These are phyloP conservation scores for Tetracladium setigerum DNA, from an alignment of 495 filamentous ascomycete species.

Conservation along the genomic window DNA sequence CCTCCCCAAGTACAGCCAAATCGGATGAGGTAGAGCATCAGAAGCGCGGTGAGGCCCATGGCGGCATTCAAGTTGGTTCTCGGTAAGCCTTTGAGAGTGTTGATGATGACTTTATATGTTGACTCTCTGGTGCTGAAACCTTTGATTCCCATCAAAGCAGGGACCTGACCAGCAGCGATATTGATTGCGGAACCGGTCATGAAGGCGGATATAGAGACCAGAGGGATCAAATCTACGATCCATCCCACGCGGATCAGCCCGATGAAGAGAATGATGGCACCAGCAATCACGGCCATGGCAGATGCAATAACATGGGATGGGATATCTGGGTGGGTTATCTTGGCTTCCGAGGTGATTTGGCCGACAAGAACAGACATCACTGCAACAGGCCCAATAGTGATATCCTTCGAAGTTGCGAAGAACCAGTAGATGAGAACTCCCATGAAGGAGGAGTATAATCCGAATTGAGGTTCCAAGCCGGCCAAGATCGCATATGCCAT, in stretches of 20 bases:
- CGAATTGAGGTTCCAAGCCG: constrained; percentile 68
- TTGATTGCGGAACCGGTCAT: constrained; percentile 97
- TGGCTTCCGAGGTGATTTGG: constrained; percentile 60
- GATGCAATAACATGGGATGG: constrained; percentile 61
- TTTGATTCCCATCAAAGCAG: constrained; percentile 71
- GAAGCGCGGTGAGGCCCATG: constrained; percentile 78
- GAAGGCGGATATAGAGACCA: constrained; percentile 88
- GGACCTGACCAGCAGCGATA: constrained; percentile 84
- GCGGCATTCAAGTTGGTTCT: constrained; percentile 69
- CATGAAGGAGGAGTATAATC: constrained; percentile 97
- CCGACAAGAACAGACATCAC: constrained; percentile 91
- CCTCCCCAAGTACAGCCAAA: constrained; percentile 57
- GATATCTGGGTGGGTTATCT: constrained; percentile 49
- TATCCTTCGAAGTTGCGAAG: constrained; percentile 98
- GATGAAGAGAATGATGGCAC: constrained; percentile 73
- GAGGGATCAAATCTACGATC: constrained; percentile 92
- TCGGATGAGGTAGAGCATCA: constrained; percentile 78
- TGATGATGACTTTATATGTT: constrained; percentile 81
- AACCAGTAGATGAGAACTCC: constrained; percentile 97
- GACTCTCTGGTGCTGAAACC: constrained; percentile 64
- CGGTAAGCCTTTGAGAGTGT: constrained; percentile 71
- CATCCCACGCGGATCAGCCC: constrained; percentile 77
- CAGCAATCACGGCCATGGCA: constrained; percentile 70
- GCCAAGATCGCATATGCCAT: constrained; percentile 96
- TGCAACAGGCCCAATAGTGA: constrained; percentile 97